Conservation (phyloP, 2,329 filamentous ascomycete genomes). For the Clonostachys solani region DNA sequence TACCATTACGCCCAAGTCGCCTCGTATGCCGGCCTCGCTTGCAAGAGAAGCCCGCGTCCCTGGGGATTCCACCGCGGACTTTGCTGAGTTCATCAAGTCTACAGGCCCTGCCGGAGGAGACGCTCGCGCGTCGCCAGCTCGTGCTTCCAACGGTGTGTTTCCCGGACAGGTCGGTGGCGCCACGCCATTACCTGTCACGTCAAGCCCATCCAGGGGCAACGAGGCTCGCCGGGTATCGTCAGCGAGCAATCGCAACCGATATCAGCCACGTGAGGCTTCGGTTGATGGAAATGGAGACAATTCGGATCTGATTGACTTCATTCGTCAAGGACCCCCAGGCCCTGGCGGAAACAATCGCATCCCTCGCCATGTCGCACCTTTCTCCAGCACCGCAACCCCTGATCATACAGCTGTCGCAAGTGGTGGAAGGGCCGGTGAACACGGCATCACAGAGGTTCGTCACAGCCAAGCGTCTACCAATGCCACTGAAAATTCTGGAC, state of each 20-base stretch:
- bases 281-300: constrained; percentile 58
- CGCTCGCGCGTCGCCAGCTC: constrained; percentile 24
- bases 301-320: constrained; percentile 92
- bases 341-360: constrained; percentile 63
- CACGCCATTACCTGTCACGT: constrained; percentile 12
- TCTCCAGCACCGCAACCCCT: constrained; percentile 80
- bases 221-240: constrained; percentile 31
- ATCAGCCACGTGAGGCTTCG: constrained; percentile 69
- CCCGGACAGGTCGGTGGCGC: constrained; percentile 11
- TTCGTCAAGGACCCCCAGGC: constrained; percentile 76
- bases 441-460: constrained; percentile 50
- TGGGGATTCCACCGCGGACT: constrained; percentile 71
- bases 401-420: constrained; percentile 62
- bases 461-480: constrained; percentile 53
- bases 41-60: constrained; percentile 72
- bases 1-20: constrained; percentile 6
- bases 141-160: constrained; percentile 11
- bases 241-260: constrained; percentile 42
- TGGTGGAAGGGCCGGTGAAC: constrained; percentile 54
- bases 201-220: constrained; percentile 16
- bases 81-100: constrained; percentile 85
- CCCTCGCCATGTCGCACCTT: constrained; percentile 78
- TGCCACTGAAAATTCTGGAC: constrained; percentile 52
- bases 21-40: constrained; percentile 13
- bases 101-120: constrained; percentile 65